These are phyloP conservation scores for Parsonsia alboflavescens DNA, from an alignment of 257 asterid genomes.

Conservation along the genomic window DNA sequence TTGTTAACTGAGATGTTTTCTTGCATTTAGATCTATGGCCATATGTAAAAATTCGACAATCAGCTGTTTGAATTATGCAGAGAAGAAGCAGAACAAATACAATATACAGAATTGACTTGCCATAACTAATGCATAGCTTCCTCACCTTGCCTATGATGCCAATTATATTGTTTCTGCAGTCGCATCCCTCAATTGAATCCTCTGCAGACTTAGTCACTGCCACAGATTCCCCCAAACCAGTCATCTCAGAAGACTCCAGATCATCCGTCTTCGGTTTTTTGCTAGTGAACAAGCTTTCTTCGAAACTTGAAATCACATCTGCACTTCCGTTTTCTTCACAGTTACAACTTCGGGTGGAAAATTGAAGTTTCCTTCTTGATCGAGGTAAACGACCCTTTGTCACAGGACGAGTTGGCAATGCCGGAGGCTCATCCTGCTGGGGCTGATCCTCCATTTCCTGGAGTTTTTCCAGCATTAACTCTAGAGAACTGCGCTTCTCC, in stretches of 20 bases:
- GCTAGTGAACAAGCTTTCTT: constrained; percentile 2
- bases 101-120: not conserved
- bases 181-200: constrained; percentile 2
- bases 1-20: not conserved
- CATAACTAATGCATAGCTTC: not conserved
- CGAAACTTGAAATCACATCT: constrained; percentile 1
- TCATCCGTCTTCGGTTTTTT: constrained; percentile 1
- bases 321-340: constrained; percentile 16
- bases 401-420: constrained; percentile 65
- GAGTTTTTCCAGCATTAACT: constrained; percentile 61
- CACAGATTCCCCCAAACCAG: not conserved
- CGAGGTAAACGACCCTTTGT: constrained; percentile 58
- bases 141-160: constrained; percentile 11
- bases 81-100: not conserved
- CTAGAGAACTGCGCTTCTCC: constrained; percentile 60
- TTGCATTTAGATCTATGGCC: not conserved
- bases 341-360: constrained; percentile 11
- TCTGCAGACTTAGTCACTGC: not conserved
- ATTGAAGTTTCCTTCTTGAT: constrained; percentile 33
- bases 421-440: constrained; percentile 37
- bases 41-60: not conserved
- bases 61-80: not conserved
- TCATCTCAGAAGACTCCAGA: constrained; percentile 6
- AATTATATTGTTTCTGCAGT: not conserved
- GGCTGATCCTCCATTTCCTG: constrained; percentile 45